Base-by-base conservation (phyloP, 2,329 filamentous ascomycete genomes). In the Aspergillus transmontanensis region DNA sequence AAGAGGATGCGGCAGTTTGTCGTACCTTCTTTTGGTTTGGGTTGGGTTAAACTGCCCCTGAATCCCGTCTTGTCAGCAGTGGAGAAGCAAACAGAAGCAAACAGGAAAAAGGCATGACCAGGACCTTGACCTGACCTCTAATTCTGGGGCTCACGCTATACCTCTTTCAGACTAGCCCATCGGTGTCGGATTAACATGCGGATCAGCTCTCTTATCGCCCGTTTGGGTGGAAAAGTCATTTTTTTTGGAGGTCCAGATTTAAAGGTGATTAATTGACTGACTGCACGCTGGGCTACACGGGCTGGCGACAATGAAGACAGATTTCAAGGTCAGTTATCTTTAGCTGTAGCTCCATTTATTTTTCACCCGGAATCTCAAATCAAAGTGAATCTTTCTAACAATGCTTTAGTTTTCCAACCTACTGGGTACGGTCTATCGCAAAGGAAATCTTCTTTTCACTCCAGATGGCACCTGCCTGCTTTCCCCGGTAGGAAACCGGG, bases 351-450 rank as follows among this genome's bases (percentile, higher is more conserved):
- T 14, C 12, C 6, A 39, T 6, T 28, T 39, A 21, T 23, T 21
- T 28, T 55, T 11, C 6, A 39, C 34, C 5, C 21, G 28, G 28
- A 14, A 53, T 21, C 10, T 19, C 10, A 28, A 50, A 28, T 14
- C 30, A 21, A 34, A n/a, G 19, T 10, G 7, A 51, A 51, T 6
- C 9, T 19, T 32, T 12, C 48, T 59, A 12, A 48, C 14, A 28
- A 53, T 56, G 41, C 41, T 48, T 57, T 63, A 97, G 94, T 99
- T 99, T 82, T 97, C 94, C 78, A 99, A 98, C 81, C 87, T 99
- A 78, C 87, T 99, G 75, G 96, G 95, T 77, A 99, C 95, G 71
- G 95, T 99, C 76, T 99, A 98, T 84, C 93, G 93, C 83, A 92
- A 94, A 87, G 95, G 96, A 81, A 99, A 98, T 79, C 87, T 99